Evolutionary conservation across 2,329 filamentous ascomycete species (phyloP).

Genomic region (Penicillium brevicompactum): DNA sequence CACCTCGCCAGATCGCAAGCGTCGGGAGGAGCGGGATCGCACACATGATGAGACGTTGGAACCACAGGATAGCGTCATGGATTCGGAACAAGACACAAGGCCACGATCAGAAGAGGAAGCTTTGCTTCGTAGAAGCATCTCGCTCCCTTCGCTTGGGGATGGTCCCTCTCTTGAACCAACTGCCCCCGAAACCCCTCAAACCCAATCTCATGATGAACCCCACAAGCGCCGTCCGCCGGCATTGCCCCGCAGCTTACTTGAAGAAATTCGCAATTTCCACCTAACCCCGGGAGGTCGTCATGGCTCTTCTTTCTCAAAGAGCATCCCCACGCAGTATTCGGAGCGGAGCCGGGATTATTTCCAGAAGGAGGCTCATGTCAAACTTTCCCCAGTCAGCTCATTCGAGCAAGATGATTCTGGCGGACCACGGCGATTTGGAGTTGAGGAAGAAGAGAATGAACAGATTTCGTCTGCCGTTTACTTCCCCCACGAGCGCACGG

Average conservation of each 20-base stretch:
- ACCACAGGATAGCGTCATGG: constrained; percentile 15
- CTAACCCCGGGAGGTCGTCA: constrained; percentile 51
- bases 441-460: constrained; percentile 63
- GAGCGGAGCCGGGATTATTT: constrained; percentile 36
- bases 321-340: constrained; percentile 41
- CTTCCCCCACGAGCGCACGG: constrained; percentile 60
- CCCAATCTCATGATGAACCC: constrained; percentile 24
- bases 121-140: constrained; percentile 29
- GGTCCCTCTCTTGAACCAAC: constrained; percentile 24
- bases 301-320: constrained; percentile 48
- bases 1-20: constrained; percentile 54
- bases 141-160: constrained; percentile 30
- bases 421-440: constrained; percentile 42
- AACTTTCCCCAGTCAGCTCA: constrained; percentile 25
- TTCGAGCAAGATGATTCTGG: constrained; percentile 25
- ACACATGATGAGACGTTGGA: constrained; percentile 35
- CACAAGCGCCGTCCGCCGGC: constrained; percentile 30
- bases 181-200: constrained; percentile 7
- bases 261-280: constrained; percentile 60
- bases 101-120: constrained; percentile 17
- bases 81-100: constrained; percentile 16
- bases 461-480: constrained; percentile 67
- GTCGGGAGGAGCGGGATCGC: constrained; percentile 48
- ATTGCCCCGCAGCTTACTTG: constrained; percentile 54
- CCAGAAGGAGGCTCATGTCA: constrained; percentile 20